Evolutionary conservation across 768 basidiomycete species (phyloP).

Genomic region (Tricholoma matsutake): DNA sequence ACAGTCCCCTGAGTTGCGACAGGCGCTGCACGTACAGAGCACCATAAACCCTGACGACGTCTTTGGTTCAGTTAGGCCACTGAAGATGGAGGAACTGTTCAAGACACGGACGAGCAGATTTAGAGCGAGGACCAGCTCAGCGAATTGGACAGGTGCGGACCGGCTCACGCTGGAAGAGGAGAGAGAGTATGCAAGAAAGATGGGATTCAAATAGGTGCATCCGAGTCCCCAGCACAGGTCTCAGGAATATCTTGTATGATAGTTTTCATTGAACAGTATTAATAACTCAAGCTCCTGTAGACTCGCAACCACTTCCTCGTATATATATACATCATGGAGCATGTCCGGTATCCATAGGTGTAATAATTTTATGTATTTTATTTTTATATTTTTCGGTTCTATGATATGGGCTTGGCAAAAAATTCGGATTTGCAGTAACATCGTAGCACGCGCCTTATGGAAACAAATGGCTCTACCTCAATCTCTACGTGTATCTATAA

Average conservation of each 20-base stretch:
- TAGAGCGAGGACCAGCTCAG: slow-evolving; percentile 87
- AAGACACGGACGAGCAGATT: slow-evolving; percentile 73
- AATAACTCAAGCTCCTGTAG: no score
- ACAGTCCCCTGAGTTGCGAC: slow-evolving; percentile 81
- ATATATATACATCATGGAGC: no score
- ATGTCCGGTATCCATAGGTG: neutral
- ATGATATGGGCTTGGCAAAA: no score
- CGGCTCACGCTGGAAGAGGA: slow-evolving; percentile 81
- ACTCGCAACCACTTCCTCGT: no score
- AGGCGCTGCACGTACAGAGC: slow-evolving; percentile 78
- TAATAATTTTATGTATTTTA: no score
- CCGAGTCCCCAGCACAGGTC: no score
- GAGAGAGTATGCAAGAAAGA: slow-evolving; percentile 80
- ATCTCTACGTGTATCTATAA: slow-evolving; percentile 65
- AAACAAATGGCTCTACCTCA: slow-evolving; percentile 72
- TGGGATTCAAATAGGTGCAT: slow-evolving; percentile 67
- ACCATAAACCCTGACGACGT: slow-evolving; percentile 89
- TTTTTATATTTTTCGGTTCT: no score
- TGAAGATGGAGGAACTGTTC: slow-evolving; percentile 95
- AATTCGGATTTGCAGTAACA: no score
- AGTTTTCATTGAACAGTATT: no score
- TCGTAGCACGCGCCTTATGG: no score
- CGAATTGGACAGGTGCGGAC: slow-evolving; percentile 96
- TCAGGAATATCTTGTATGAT: neutral
- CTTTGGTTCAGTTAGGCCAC: slow-evolving; percentile 83